Base-by-base conservation (phyloP, 2,329 filamentous ascomycete genomes). In the Colletotrichum godetiae region DNA sequence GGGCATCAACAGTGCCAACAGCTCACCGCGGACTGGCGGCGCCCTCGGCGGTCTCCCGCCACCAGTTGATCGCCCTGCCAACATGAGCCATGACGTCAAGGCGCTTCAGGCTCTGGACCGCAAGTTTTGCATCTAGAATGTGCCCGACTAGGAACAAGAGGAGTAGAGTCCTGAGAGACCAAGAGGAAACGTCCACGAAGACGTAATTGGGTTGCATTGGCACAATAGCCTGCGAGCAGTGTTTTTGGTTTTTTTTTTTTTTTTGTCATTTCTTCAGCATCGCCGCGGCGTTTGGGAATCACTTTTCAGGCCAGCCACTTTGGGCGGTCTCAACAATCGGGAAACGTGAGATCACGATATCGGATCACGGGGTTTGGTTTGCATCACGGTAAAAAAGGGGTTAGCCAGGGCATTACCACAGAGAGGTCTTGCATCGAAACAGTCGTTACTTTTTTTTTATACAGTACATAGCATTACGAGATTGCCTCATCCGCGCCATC, bases 91-190 rank as follows among this genome's bases (percentile, higher is more conserved):
- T 79, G 92, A 94, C 76, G 88, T 88, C 74, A 86, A 91, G 76
- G 92, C 91, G 1, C 81, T 94, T 58, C 87, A 90, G 75, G 91
- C 93, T 79, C 83, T 94, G 62, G 90, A 94, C 80, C 85, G 87
- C 75, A 89, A 89, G 77, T 89, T 90, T 76, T 84, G 80, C 76
- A 79, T 82, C 42, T 84, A 78, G 33, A 46, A n/a, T 7, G 29
- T 24, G 19, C 37, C 12, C 10, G 22, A 13, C 3, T 24, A 15
- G 19, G 22, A 8, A 49, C 24, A n/a, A 33, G 24, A 31, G 27
- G 8, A 19, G 27, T 4, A 27, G 27, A 27, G 27, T 27, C 27
- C 27, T 27, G 27, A 4, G 27, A 27, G 4, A 27, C 27, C 27
- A 27, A 2, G 15, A 6, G 24, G 8, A 3, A 35, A 5, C 7